Base-by-base conservation (phyloP, 2,329 filamentous ascomycete genomes). In the Botrytis galanthina region DNA sequence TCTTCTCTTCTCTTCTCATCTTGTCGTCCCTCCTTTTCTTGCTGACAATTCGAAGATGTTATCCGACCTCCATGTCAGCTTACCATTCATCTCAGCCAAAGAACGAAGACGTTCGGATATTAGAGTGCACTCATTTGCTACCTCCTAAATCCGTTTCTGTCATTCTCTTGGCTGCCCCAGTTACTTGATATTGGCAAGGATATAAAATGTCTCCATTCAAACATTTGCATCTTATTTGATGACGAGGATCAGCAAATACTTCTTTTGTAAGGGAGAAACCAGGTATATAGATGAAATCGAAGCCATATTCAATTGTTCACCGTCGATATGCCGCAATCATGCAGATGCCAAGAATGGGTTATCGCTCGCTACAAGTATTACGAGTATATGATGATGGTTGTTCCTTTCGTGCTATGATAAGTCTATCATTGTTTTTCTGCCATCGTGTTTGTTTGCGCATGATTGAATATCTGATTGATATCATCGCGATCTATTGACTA, bases 271-370 rank as follows among this genome's bases (percentile, higher is more conserved):
- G 48, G 39, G 35, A 57, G 35, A 26, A 57, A 68, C 46, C 35
- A 68, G 48, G 48, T 29, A 39, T 68, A 2, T 39, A 16, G 9
- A 39, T 42, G 44, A 67, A n/a, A 18, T 67, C 14, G 46, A 51
- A 51, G 44, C 44, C 63, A 51, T 67, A 67, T 54, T 54, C 14
- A 12, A 26, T 54, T 51, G 9, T 54, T 51, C 64, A 29, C 32
- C 64, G 48, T 67, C 26, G 37, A n/a, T 7, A 35, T 54, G 46
- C 37, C 54, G 46, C 22, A 67, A 54, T 67, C 64, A 67, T 54
- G 46, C 35, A 29, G 64, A 68, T 68, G 64, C 46, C 64, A 68
- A 57, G 64, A 68, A 42, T 29, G 37, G 35, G 48, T 29, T 18
- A 37, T 68, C 48, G 48, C 48, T 48, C 46, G 46, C 46, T 48